phyloP scores from a whole-genome alignment of 2,329 filamentous ascomycete species.

The Cercospora berteroae region DNA sequence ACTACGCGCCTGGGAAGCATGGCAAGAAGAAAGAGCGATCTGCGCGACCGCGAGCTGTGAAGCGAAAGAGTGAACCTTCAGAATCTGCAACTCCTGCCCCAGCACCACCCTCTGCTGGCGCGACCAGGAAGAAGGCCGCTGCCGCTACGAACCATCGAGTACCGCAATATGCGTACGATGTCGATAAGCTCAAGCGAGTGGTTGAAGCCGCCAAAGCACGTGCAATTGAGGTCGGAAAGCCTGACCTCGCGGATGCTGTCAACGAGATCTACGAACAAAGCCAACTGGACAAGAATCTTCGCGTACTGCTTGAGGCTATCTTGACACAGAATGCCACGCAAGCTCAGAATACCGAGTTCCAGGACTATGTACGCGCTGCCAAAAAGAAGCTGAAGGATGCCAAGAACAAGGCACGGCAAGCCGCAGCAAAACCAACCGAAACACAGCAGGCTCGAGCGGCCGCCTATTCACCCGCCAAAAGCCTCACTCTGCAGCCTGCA shows the following conservation, averaged over 20 bases:
- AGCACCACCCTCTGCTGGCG: slow-evolving; percentile 8
- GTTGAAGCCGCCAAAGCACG: slow-evolving; percentile 47
- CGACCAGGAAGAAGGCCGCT: slow-evolving; percentile 6
- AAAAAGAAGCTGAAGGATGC: slow-evolving; percentile 42
- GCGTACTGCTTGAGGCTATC: slow-evolving; percentile 44
- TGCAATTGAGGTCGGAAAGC: slow-evolving; percentile 40
- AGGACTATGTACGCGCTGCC: slow-evolving; percentile 44
- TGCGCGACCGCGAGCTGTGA: slow-evolving; percentile 25
- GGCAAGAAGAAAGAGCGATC: slow-evolving; percentile 37
- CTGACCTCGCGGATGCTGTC: slow-evolving; percentile 42
- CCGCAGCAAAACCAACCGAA: slow-evolving; percentile 34
- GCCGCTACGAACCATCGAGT: slow-evolving; percentile 2
- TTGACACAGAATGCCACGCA: slow-evolving; percentile 42
- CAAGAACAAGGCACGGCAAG: slow-evolving; percentile 36
- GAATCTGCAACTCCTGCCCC: slow-evolving; percentile 22
- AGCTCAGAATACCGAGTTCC: slow-evolving; percentile 44
- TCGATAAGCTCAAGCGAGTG: slow-evolving; percentile 31
- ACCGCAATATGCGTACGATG: slow-evolving; percentile 24
- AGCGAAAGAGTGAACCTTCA: slow-evolving; percentile 29
- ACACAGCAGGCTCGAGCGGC: slow-evolving; percentile 28
- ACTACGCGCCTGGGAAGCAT: slow-evolving; percentile 42
- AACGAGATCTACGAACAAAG: slow-evolving; percentile 46
- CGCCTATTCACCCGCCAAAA: slow-evolving; percentile 22
- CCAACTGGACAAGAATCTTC: slow-evolving; percentile 38
- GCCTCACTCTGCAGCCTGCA: slow-evolving; percentile 21